Evolutionary conservation across 2,329 filamentous ascomycete species (phyloP).

Genomic region (Hawksworthiomyces lignivorus): DNA sequence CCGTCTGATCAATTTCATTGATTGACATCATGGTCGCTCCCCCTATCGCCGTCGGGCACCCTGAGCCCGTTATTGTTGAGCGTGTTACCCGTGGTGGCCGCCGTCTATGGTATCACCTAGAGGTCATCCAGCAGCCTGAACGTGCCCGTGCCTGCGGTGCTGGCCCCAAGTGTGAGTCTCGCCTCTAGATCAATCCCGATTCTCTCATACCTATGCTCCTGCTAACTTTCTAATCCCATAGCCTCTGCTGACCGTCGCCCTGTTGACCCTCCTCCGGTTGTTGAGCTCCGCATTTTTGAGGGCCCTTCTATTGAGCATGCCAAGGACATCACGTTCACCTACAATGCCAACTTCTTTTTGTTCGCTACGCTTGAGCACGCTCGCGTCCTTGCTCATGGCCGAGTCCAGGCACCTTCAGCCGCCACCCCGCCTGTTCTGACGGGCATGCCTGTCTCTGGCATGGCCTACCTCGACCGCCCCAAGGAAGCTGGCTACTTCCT

Average conservation of each 20-base stretch:
- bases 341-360: conserved; percentile 97
- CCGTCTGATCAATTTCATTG: background rate
- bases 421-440: conserved; percentile 78
- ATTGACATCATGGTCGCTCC: conserved; percentile 10
- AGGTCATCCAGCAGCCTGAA: conserved; percentile 88
- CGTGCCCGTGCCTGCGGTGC: conserved; percentile 91
- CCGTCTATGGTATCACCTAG: conserved; percentile 71
- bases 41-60: conserved; percentile 16
- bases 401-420: conserved; percentile 59
- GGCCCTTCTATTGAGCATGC: conserved; percentile 53
- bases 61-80: conserved; percentile 23
- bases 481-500: conserved; percentile 81
- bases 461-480: conserved; percentile 91
- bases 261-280: conserved; percentile 89
- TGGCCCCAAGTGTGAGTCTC: conserved; percentile 86
- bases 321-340: conserved; percentile 74
- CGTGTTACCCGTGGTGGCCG: conserved; percentile 67
- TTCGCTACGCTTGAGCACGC: conserved; percentile 87
- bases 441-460: conserved; percentile 88
- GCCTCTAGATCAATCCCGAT: conserved; percentile 8
- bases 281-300: conserved; percentile 81
- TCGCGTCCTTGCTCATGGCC: conserved; percentile 72
- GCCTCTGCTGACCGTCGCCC: conserved; percentile 82
- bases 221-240: conserved; percentile 25
- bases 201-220: background rate